Conservation (phyloP, 2,329 filamentous ascomycete genomes). For the Rutstroemia sydowiana region DNA sequence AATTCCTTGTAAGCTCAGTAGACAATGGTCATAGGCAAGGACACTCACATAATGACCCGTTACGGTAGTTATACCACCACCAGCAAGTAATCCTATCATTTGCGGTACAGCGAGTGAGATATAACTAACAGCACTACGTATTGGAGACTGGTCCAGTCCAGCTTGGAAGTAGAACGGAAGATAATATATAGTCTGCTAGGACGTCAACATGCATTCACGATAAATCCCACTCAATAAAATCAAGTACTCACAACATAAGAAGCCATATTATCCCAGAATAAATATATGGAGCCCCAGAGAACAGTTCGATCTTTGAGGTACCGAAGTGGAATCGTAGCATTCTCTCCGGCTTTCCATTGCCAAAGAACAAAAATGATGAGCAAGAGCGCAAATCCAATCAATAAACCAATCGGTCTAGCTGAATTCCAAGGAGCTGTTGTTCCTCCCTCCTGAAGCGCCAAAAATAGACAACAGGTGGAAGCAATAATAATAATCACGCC, state of each 20-base stretch:
- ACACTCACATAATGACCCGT: not conserved
- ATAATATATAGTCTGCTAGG: not conserved
- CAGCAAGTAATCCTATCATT: not conserved
- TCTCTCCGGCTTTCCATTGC: slow-evolving; percentile 1
- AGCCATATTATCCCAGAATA: not conserved
- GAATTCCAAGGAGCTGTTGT: slow-evolving; percentile 27
- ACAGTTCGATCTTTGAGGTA: not conserved
- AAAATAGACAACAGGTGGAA: slow-evolving; percentile 27
- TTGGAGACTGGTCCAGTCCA: not conserved
- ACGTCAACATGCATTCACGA: not conserved
- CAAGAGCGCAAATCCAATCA: not conserved
- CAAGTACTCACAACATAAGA: not conserved
- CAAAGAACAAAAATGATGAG: not conserved
- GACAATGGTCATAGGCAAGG: not conserved
- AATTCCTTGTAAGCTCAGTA: not conserved
- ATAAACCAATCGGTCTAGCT: slow-evolving; percentile 21
- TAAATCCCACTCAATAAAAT: not conserved
- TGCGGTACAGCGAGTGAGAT: not conserved
- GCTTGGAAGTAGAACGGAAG: not conserved
- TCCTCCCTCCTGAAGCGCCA: slow-evolving; percentile 32
- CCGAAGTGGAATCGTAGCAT: not conserved
- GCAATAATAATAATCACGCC: slow-evolving; percentile 28
- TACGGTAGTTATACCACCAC: not conserved
- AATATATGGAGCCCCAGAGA: not conserved
- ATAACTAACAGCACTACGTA: not conserved